Percentiles rank a stretch among this genome's conserved stretches.
Conservation (phyloP, 1,284 basidiomycete genomes). For the Tremellales sp. region DNA sequence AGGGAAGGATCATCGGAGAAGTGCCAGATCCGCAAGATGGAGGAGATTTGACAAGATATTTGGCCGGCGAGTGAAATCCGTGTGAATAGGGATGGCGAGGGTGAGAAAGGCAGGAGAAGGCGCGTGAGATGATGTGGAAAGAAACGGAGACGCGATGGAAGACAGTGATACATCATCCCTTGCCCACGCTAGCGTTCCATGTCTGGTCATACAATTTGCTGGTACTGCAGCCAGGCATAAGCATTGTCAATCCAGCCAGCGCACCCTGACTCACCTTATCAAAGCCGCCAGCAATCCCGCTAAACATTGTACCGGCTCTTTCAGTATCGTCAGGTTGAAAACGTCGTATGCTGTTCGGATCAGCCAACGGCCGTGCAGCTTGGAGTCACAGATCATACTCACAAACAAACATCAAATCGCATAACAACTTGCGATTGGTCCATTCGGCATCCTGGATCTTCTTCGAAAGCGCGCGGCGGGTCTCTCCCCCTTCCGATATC, state of each 20-base stretch:
- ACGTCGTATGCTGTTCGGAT: slow-evolving; percentile 38
- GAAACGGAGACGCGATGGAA: too few relatives aligned
- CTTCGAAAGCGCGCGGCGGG: slow-evolving; percentile 3
- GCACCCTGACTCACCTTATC: slow-evolving; percentile 33
- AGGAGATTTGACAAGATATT: too few relatives aligned
- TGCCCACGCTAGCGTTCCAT: slow-evolving; percentile 28
- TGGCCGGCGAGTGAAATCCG: too few relatives aligned
- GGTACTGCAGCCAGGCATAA: slow-evolving; percentile 11
- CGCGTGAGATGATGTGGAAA: too few relatives aligned
- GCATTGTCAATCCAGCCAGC: background rate
- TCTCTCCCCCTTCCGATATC: background rate
- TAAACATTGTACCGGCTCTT: slow-evolving; percentile 42
- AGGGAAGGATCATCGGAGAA: too few relatives aligned
- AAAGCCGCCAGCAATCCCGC: slow-evolving; percentile 34
- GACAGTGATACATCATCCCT: too few relatives aligned
- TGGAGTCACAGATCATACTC: slow-evolving; percentile 14
- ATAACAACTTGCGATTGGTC: slow-evolving; percentile 36
- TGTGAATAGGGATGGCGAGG: too few relatives aligned
- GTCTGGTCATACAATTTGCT: slow-evolving; percentile 32
- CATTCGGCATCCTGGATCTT: slow-evolving; percentile 28
- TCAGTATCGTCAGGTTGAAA: slow-evolving; percentile 22
- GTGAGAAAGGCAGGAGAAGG: too few relatives aligned
- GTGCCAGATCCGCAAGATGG: too few relatives aligned
- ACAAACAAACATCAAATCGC: slow-evolving; percentile 45
- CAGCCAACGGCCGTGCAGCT: background rate